phyloP scores from a whole-genome alignment of 2,329 filamentous ascomycete species.

The Coniochaeta pulveracea region DNA sequence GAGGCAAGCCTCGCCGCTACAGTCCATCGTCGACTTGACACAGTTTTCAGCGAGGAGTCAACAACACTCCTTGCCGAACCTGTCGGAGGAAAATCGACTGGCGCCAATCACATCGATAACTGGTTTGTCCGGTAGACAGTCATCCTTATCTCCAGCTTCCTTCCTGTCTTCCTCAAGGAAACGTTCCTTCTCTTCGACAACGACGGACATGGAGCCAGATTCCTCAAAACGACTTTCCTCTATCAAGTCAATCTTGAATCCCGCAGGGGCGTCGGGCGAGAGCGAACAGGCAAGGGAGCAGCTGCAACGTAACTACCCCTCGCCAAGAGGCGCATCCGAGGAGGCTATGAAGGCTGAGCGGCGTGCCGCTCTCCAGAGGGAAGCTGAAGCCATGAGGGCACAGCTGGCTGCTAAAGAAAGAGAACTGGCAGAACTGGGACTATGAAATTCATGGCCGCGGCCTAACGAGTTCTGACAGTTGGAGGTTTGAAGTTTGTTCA shows the following conservation, averaged over 20 bases:
- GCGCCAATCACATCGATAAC: constrained; percentile 41
- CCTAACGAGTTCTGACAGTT: too few species aligned
- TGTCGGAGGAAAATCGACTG: constrained; percentile 46
- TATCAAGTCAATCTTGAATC: constrained; percentile 67
- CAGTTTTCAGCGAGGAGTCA: too few species aligned
- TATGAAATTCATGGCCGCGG: neutral
- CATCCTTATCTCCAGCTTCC: constrained; percentile 48
- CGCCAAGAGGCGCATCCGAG: too few species aligned
- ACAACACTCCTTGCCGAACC: constrained; percentile 36
- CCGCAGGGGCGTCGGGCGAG: constrained; percentile 22
- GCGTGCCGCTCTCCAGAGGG: constrained; percentile 54
- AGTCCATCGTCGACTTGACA: constrained; percentile 30
- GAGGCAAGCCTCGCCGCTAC: constrained; percentile 30
- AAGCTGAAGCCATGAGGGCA: constrained; percentile 67
- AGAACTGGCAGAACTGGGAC: constrained; percentile 45
- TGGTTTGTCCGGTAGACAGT: constrained; percentile 34
- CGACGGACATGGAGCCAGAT: constrained; percentile 38
- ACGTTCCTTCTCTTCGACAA: constrained; percentile 53
- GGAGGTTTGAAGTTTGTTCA: too few species aligned
- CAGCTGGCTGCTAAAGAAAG: constrained; percentile 62
- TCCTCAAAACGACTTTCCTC: constrained; percentile 55
- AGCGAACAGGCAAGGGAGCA: too few species aligned
- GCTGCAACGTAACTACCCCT: too few species aligned
- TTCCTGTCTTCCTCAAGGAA: constrained; percentile 51
- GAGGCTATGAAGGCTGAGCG: constrained; percentile 48